These are phyloP conservation scores for Backusella morwellensis DNA, from an alignment of 192 early-diverging fungal species.

Conservation along the genomic window DNA sequence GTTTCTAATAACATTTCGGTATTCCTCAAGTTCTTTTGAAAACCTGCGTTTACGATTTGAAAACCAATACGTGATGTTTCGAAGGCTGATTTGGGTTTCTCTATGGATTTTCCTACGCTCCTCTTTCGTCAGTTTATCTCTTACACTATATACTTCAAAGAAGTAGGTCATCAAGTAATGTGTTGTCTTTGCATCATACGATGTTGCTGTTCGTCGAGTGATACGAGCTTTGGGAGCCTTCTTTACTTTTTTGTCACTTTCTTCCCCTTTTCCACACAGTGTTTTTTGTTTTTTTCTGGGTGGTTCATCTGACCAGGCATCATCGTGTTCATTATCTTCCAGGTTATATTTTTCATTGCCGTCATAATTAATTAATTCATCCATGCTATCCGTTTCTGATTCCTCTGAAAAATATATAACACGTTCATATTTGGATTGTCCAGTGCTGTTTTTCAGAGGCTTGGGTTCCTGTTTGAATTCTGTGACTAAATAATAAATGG, in stretches of 20 bases:
- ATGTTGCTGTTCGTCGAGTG: constrained; percentile 23
- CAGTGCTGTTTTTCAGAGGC: background rate
- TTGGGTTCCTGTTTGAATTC: background rate
- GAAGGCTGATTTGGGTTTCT: constrained; percentile 20
- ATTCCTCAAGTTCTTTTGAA: constrained; percentile 8
- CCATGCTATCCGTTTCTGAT: background rate
- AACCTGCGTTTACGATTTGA: constrained; percentile 36
- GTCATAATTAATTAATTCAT: background rate
- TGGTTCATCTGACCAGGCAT: background rate
- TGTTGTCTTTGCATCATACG: constrained; percentile 22
- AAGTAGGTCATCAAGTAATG: constrained; percentile 26
- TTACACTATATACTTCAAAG: constrained; percentile 23
- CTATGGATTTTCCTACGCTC: constrained; percentile 13
- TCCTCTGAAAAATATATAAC: background rate
- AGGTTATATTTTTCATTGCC: background rate
- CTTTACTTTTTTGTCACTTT: background rate
- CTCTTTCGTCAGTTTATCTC: constrained; percentile 32
- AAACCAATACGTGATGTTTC: constrained; percentile 39
- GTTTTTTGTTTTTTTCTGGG: background rate
- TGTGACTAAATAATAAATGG: background rate
- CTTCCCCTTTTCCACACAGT: background rate
- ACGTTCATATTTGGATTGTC: background rate
- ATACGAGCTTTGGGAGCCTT: background rate
- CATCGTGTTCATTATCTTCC: background rate
- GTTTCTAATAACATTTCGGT: background rate